Base-by-base conservation (phyloP, 306 rosid species). In the Vigna unguiculata region DNA sequence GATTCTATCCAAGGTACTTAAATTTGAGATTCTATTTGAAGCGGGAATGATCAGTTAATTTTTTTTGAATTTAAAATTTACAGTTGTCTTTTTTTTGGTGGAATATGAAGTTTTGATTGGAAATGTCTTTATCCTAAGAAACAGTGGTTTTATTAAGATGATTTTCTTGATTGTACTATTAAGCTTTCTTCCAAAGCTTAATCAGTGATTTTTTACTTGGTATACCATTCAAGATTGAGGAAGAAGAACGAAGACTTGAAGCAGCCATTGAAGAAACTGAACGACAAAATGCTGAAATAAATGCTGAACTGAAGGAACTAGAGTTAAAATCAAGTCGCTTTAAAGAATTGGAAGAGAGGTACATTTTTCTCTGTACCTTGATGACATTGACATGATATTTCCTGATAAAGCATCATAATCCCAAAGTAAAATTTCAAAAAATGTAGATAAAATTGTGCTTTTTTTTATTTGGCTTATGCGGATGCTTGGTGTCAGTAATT, bases 341-440 rank as follows among this genome's bases (percentile, higher is more conserved):
- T 75, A 87, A 90, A 74, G 97, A 95, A 79, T 69, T 95, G 86
- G 99, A 95, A 83, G 97, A 95, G 84, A 80, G 93, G 99, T 95
- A 89, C 69, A 11, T 72, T 76, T 79, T 75, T 63, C 30, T 66
- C 73, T 62, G 76, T 70, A 69, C 71, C 73, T 49, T 71, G 65
- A 43, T 43, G 47, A 20, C 19, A 71, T 21, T 43, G 47, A 20
- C 19, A 71, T 21, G 53, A 70, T 57, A 9, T 47, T 80, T 69
- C 60, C 36, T 59, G 71, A 79, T 71, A 53, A 78, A 45, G 7
- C 47, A 60, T 2, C 74, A 58, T 67, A 20, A 30, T 15, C 52
- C 45, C 30, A 17, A 59, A 58, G 60, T 15, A 71, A 69, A 69
- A 19, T 22, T 58, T 63, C 63, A 58, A 57, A 51, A 59, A 9